phyloP scores from a whole-genome alignment of 148 eudicot species.

The Beta vulgaris region DNA sequence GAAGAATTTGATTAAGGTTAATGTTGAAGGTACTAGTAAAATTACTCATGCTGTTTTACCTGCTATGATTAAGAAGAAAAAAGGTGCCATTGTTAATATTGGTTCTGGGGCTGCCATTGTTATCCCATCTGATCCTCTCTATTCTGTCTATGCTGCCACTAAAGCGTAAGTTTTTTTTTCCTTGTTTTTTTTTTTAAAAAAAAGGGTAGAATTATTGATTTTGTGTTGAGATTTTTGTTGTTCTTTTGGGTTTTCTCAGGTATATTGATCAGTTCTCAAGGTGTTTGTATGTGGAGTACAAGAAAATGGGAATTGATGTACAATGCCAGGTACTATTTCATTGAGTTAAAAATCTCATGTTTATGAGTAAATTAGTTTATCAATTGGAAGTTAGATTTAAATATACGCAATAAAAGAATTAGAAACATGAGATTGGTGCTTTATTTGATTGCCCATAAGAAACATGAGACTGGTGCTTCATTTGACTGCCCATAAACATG shows the following conservation, averaged over 20 bases:
- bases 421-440: background rate
- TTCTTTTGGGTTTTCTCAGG: constrained; percentile 32
- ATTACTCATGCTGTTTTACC: constrained; percentile 46
- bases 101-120: constrained; percentile 62
- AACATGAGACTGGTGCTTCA: constrained; percentile 5
- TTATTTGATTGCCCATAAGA: background rate
- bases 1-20: constrained; percentile 44
- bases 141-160: constrained; percentile 54
- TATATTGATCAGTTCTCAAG: constrained; percentile 57
- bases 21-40: constrained; percentile 43
- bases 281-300: constrained; percentile 58
- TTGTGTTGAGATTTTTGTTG: background rate
- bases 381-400: background rate
- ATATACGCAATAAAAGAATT: background rate
- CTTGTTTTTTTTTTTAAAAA: too few relatives aligned
- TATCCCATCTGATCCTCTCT: constrained; percentile 52
- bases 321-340: constrained; percentile 61
- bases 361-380: background rate
- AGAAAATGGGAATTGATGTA: constrained; percentile 67
- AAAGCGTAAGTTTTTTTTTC: constrained; percentile 61
- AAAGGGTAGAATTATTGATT: background rate
- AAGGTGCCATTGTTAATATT: constrained; percentile 60
- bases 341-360: background rate
- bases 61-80: constrained; percentile 40
- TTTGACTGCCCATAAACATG: background rate